These are phyloP conservation scores for Cornus kousa DNA, from an alignment of 148 eudicot species.

Conservation along the genomic window DNA sequence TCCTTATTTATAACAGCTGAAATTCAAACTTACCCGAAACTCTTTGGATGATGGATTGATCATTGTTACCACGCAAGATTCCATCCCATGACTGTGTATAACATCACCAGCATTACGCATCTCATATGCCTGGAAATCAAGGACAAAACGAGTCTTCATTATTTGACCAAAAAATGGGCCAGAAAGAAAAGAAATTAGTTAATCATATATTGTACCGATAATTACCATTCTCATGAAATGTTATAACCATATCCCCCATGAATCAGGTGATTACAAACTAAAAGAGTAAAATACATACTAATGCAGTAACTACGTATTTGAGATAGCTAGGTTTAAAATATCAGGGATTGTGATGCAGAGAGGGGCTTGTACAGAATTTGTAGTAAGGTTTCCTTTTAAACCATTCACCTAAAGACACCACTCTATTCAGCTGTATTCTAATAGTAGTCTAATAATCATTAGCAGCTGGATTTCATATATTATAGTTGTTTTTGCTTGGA, in stretches of 20 bases:
- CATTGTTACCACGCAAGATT: constrained; percentile 92
- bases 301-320: not conserved
- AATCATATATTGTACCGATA: not conserved
- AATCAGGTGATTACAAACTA: not conserved
- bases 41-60: constrained; percentile 81
- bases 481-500: too few relatives aligned
- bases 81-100: constrained; percentile 98
- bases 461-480: too few relatives aligned
- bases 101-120: constrained; percentile 96
- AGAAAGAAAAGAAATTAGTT: not conserved
- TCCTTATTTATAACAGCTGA: not conserved
- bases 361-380: too few relatives aligned
- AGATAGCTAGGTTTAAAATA: not conserved
- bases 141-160: not conserved
- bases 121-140: constrained; percentile 65
- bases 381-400: too few relatives aligned
- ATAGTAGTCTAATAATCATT: too few relatives aligned
- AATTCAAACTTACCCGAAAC: constrained; percentile 53
- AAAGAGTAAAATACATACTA: not conserved
- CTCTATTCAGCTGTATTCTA: too few relatives aligned
- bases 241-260: not conserved
- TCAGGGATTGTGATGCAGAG: not conserved
- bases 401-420: too few relatives aligned
- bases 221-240: not conserved
- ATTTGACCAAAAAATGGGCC: not conserved